Conservation (phyloP, 371 early-diverging fungal genomes). For the Mucor sp. region DNA sequence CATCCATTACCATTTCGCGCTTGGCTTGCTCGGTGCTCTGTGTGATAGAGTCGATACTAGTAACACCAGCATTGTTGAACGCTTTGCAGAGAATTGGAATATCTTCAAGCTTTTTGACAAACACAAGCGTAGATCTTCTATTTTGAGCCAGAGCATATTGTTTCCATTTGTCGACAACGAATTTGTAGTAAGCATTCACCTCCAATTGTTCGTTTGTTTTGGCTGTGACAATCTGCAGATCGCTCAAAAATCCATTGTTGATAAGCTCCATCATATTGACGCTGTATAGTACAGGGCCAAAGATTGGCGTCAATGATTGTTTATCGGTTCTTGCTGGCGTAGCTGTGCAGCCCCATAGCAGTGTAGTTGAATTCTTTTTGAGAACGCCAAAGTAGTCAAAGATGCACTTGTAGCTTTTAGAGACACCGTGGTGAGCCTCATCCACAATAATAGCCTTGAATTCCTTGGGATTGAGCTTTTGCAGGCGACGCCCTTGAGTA, state of each 20-base stretch:
- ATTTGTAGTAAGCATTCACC: background rate
- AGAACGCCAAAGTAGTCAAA: background rate
- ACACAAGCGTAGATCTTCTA: constrained; percentile 71
- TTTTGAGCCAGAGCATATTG: background rate
- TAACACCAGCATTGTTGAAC: constrained; percentile 59
- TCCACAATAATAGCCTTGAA: background rate
- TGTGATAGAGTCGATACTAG: background rate
- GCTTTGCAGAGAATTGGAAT: constrained; percentile 55
- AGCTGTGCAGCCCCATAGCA: background rate
- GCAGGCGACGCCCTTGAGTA: background rate
- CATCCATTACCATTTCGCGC: background rate
- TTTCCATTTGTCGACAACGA: background rate
- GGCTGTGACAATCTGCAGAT: background rate
- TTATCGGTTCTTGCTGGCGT: background rate
- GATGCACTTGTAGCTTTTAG: background rate
- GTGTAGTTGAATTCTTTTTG: background rate
- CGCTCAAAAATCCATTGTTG: background rate
- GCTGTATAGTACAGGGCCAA: background rate
- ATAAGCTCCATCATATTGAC: background rate
- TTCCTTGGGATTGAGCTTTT: background rate
- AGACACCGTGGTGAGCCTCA: background rate
- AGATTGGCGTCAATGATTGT: background rate
- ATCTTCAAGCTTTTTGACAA: constrained; percentile 85
- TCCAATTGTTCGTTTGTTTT: background rate
- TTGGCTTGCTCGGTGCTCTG: background rate